Percentiles rank a stretch among this genome's conserved stretches.
Evolutionary conservation across 2,329 filamentous ascomycete species (phyloP).

Genomic region (Xylariaceae sp.): DNA sequence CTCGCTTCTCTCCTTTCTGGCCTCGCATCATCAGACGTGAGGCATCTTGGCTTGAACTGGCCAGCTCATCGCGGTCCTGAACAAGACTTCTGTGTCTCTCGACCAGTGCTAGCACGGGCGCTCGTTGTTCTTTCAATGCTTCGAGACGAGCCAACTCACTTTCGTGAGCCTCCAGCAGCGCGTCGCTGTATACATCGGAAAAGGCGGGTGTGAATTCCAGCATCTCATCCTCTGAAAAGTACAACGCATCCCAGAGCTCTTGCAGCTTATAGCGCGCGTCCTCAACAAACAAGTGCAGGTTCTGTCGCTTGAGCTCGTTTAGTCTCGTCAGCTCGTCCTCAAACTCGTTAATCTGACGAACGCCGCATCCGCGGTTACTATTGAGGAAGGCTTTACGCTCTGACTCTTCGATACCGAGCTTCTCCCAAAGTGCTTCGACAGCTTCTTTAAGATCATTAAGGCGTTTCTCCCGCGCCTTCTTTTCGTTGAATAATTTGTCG

Average conservation of each 20-base stretch:
- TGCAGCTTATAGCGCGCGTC: conserved; percentile 87
- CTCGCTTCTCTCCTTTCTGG: conserved; percentile 87
- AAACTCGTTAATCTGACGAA: conserved; percentile 91
- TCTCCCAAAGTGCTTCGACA: conserved; percentile 86
- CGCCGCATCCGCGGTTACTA: conserved; percentile 80
- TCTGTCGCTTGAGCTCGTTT: conserved; percentile 90
- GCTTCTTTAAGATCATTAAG: conserved; percentile 68
- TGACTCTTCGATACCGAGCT: conserved; percentile 72
- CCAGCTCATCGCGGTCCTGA: conserved; percentile 78
- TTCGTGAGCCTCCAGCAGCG: conserved; percentile 89
- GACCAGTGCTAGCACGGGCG: conserved; percentile 73
- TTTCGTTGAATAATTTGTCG: conserved; percentile 83
- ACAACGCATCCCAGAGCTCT: conserved; percentile 89
- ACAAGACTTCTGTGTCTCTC: conserved; percentile 79
- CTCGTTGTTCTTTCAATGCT: conserved; percentile 76
- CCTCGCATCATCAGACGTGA: conserved; percentile 88
- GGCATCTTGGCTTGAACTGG: conserved; percentile 89
- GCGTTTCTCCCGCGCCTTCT: conserved; percentile 71
- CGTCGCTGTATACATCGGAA: conserved; percentile 94
- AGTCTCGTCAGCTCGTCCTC: conserved; percentile 82
- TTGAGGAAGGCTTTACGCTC: conserved; percentile 84
- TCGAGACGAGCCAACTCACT: conserved; percentile 81
- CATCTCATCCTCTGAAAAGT: conserved; percentile 98
- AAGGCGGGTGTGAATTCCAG: conserved; percentile 95
- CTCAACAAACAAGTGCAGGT: conserved; percentile 92